phyloP scores from a whole-genome alignment of 192 early-diverging fungal species.

The Coemansia sp. region DNA sequence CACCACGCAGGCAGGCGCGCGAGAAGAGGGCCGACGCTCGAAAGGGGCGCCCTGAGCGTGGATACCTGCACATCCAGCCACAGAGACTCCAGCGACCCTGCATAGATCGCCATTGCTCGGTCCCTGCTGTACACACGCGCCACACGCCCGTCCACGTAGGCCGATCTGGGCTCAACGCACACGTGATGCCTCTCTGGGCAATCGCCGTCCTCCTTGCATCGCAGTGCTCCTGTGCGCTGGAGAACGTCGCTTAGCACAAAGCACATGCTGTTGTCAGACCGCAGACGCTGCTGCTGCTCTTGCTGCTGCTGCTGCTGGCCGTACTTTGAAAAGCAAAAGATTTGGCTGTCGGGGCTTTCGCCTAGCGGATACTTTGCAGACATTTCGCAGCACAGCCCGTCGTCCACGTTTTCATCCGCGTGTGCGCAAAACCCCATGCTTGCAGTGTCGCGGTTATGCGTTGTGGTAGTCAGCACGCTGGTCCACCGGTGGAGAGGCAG shows the following conservation, averaged over 20 bases:
- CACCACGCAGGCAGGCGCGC: constrained; percentile 15
- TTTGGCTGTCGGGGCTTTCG: constrained; percentile 39
- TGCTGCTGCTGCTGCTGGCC: too few species aligned
- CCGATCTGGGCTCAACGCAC: constrained; percentile 42
- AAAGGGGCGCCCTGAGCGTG: constrained; percentile 12
- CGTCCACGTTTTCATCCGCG: constrained; percentile 24
- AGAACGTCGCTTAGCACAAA: constrained; percentile 26
- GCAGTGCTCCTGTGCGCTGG: constrained; percentile 9
- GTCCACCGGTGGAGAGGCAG: constrained; percentile 37
- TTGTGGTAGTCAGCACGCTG: constrained; percentile 19
- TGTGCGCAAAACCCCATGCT: constrained; percentile 24
- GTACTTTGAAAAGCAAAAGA: constrained; percentile 40
- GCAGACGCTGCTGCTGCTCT: background rate
- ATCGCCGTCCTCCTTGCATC: constrained; percentile 25
- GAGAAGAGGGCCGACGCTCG: constrained; percentile 14
- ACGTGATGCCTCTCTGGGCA: constrained; percentile 3
- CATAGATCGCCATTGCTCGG: constrained; percentile 21
- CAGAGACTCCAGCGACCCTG: constrained; percentile 20
- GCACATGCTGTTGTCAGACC: constrained; percentile 18
- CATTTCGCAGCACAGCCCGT: constrained; percentile 52
- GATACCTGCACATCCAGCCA: constrained; percentile 45
- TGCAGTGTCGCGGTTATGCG: constrained; percentile 18
- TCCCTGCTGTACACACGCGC: constrained; percentile 23
- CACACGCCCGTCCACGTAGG: constrained; percentile 28
- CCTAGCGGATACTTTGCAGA: constrained; percentile 33